Evolutionary conservation across 2,329 filamentous ascomycete species (phyloP).

Genomic region (Botrytis fragariae): DNA sequence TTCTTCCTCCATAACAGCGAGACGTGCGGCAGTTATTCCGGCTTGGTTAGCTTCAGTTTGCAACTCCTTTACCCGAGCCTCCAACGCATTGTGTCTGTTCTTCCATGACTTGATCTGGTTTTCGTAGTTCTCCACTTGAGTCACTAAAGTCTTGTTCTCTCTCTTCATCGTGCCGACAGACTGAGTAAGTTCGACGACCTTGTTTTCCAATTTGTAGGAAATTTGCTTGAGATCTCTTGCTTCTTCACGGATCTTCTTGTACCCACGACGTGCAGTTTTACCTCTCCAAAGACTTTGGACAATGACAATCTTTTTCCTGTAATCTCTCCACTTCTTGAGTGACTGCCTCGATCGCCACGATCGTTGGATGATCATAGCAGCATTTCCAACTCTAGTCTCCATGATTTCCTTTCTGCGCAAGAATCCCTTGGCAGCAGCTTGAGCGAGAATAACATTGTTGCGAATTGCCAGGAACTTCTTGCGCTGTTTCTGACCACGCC

Average conservation of each 20-base stretch:
- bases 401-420: conserved; percentile 87
- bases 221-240: conserved; percentile 98
- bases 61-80: conserved; percentile 86
- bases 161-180: conserved; percentile 87
- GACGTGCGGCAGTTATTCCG: conserved; percentile 86
- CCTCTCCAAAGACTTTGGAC: conserved; percentile 94
- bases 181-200: conserved; percentile 97
- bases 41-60: conserved; percentile 97
- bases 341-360: conserved; percentile 81
- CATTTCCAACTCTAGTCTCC: conserved; percentile 90
- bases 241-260: conserved; percentile 91
- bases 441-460: conserved; percentile 80
- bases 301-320: conserved; percentile 83
- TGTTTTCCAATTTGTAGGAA: conserved; percentile 99
- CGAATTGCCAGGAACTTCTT: conserved; percentile 76
- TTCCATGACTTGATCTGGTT: conserved; percentile 95
- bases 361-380: conserved; percentile 84
- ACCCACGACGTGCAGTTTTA: conserved; percentile 72
- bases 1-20: conserved; percentile 90
- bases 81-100: conserved; percentile 83
- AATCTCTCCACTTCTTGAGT: conserved; percentile 78
- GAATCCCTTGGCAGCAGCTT: conserved; percentile 89
- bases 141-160: conserved; percentile 86
- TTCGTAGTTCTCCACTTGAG: conserved; percentile 94
- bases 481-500: conserved; percentile 88